Evolutionary conservation across 148 eudicot genomes (phyloP), one percentile per base, ranked within the genome.

Genomic region (Chenopodium berlandieri): DNA sequence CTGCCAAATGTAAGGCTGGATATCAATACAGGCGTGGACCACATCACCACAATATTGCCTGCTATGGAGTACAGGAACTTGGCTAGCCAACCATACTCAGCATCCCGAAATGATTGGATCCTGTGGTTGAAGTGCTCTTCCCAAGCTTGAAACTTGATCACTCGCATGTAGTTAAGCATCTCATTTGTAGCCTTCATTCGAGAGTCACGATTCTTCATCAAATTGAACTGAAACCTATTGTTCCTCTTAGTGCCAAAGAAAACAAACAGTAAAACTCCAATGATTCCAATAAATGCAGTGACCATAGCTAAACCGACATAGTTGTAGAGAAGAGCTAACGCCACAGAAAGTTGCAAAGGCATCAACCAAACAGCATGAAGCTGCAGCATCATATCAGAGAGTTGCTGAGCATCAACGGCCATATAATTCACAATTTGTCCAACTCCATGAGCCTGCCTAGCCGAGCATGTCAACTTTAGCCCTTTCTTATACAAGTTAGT

Each of bases 371-470:
- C 72, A 82, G 90, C 87, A 46, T 95, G 97, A 6, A 93, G 82
- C 75, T 95, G 97, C 8, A 92, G 86, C 94, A 95, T 92, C 99
- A 95, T 94, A 76, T 95, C 99, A 25, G 97, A 91, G 1, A 95
- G 89, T 83, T 93, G 98, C 75, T 95, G 98, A 80, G 97, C 94
- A 91, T 95, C 98, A 66, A 95, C 95, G 37, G 94, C 97, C 99
- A 95, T 94, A 71, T 94, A 95, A 83, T 95, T 95, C 65, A 95
- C 99, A 77, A 92, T 95, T 50, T 91, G 98, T 31, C 99, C 99
- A 40, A 94, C 92, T 58, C 99, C 99, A 75, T 95, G 98, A 60
- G 85, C 83, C 63, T 95, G 97, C 63, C 98, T 81, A 47, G 97
- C 93, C 0, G 98, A 95, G 83, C 97, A 89, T 0, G 98, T 87